Conservation (phyloP, 73 alveolate species). For the Paramecium octaurelia region DNA sequence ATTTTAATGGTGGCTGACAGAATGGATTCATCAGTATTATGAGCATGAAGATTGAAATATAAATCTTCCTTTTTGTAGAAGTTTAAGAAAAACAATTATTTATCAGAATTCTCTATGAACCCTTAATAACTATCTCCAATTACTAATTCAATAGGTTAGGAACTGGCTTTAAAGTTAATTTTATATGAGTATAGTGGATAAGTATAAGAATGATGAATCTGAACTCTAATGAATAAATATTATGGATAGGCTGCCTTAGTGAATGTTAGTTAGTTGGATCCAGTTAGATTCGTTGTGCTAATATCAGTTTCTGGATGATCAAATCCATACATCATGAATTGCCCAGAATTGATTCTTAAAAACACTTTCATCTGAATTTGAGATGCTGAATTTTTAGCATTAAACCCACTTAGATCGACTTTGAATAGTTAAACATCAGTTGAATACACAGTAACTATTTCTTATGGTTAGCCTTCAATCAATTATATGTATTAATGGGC, state of each 20-base stretch:
- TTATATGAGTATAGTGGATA: neutral
- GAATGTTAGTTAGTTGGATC: neutral
- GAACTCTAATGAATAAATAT: neutral
- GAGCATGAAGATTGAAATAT: neutral
- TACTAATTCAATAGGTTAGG: neutral
- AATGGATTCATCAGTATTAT: neutral
- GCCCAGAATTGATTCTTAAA: neutral
- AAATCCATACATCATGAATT: neutral
- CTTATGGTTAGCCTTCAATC: neutral
- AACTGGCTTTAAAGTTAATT: neutral
- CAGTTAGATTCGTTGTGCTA: neutral
- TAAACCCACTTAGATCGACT: neutral
- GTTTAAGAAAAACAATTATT: neutral
- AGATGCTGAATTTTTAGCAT: too few species aligned
- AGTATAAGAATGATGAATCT: neutral
- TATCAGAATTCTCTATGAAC: neutral
- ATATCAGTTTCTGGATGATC: neutral
- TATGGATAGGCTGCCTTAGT: neutral
- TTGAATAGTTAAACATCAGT: neutral
- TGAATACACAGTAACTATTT: neutral
- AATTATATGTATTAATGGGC: neutral
- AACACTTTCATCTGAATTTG: neutral
- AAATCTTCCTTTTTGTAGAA: neutral
- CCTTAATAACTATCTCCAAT: neutral
- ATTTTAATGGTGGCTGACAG: neutral